Conservation (phyloP, 805 yeast genomes). For the Kockiozyma suomiensis region DNA sequence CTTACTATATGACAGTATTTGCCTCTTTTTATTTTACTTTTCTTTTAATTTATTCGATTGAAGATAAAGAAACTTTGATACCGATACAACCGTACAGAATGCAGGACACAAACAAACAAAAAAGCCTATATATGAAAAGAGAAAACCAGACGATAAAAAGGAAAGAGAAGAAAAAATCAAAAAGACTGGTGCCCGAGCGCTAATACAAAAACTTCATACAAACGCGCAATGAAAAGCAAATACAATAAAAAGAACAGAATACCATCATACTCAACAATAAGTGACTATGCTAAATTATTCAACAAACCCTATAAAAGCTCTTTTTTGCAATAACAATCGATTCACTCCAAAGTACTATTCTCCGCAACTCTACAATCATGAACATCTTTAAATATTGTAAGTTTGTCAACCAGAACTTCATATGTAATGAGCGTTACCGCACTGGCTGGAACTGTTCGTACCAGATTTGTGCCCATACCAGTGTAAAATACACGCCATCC, state of each 20-base stretch:
- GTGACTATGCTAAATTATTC: background rate
- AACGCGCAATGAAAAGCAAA: background rate
- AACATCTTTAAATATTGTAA: background rate
- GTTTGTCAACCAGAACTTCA: constrained; percentile 51
- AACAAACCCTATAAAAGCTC: background rate
- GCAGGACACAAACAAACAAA: background rate
- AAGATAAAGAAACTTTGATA: too few species aligned
- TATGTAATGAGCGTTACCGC: constrained; percentile 94
- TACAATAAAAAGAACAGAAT: background rate
- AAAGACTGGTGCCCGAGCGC: background rate
- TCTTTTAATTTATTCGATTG: too few species aligned
- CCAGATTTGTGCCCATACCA: constrained; percentile 82
- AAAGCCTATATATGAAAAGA: too few species aligned
- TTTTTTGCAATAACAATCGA: too few species aligned
- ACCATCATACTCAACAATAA: background rate
- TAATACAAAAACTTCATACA: background rate
- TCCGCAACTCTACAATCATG: background rate
- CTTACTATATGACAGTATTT: too few species aligned
- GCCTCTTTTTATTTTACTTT: too few species aligned
- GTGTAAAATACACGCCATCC: constrained; percentile 85
- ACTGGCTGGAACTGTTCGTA: constrained; percentile 90
- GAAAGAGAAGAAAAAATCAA: background rate
- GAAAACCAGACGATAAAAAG: background rate
- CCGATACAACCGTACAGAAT: constrained; percentile 1
- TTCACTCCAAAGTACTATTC: background rate